Base-by-base conservation (phyloP, 331 rosid species). In the Quercus lobata region DNA sequence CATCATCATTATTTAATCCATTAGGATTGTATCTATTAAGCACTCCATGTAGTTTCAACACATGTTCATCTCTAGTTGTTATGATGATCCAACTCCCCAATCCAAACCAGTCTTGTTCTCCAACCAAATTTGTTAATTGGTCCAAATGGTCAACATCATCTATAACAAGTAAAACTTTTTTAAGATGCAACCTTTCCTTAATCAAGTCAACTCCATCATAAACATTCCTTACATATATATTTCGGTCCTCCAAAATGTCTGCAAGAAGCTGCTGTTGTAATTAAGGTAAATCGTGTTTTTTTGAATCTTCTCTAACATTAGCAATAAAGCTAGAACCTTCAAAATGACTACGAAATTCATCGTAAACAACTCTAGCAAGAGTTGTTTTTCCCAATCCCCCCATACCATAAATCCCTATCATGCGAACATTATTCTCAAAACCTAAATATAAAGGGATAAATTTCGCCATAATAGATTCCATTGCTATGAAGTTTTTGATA, bases 111-210 rank as follows among this genome's bases (percentile, higher is more conserved):
- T 22, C 6, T 0, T 10, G 3, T 1, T 77, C 83, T 57, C 83
- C 78, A 8, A 2, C 81, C 24, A 81, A 54, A 61, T 15, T 41
- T 37, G 70, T 72, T 4, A 81, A n/a, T 15, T 74, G 81, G 6
- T 72, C 74, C 24, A 6, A 11, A 66, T 84, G 79, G 69, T 77
- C 79, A 9, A 88, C 87, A 78, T 86, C 84, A 82, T 88, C 90
- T 8, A 88, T 81, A 82, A 86, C 84, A 68, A 88, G 71, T 69
- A 88, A 77, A 69, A 82, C 76, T 57, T 78, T 84, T 76, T 73
- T 82, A 18, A 29, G 73, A 18, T 66, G 14, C 2, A 88, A 57
- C 22, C 72, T 73, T 14, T 72, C 71, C 9, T 55, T 71, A 30
- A 84, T 29, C 35, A 71, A 63, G 53, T 7, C 54, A 65, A 69